Evolutionary conservation across 2,329 filamentous ascomycete species (phyloP).

Genomic region (Beauveria varroae): DNA sequence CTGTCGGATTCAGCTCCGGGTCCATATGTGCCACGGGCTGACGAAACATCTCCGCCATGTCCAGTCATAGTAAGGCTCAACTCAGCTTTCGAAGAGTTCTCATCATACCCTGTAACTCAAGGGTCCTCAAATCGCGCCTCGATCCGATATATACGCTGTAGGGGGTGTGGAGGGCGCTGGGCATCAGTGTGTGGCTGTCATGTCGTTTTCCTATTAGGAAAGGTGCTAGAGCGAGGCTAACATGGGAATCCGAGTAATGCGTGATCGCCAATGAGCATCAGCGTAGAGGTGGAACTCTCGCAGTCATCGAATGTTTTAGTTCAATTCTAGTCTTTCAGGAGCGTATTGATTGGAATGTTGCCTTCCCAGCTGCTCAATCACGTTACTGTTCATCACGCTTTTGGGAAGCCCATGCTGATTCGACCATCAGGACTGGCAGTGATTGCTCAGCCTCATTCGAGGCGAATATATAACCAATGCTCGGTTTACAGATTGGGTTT

Average conservation of each 20-base stretch:
- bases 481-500: neutral
- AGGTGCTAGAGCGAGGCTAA: neutral
- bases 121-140: neutral
- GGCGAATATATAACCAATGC: neutral
- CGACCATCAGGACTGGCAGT: neutral
- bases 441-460: neutral
- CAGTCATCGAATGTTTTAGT: neutral
- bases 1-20: neutral
- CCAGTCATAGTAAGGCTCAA: neutral
- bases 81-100: neutral
- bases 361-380: neutral
- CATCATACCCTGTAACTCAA: neutral
- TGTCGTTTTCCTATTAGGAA: slow-evolving; percentile 8
- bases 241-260: neutral
- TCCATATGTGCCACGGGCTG: neutral
- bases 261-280: neutral
- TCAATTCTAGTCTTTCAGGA: neutral
- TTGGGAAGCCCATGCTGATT: too few relatives aligned
- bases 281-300: neutral
- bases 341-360: neutral
- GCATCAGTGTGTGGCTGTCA: neutral
- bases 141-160: neutral
- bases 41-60: neutral
- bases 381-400: neutral
- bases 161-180: too few relatives aligned